Conservation (phyloP, 2,329 filamentous ascomycete genomes). For the Cylindrodendrum hubeiense region DNA sequence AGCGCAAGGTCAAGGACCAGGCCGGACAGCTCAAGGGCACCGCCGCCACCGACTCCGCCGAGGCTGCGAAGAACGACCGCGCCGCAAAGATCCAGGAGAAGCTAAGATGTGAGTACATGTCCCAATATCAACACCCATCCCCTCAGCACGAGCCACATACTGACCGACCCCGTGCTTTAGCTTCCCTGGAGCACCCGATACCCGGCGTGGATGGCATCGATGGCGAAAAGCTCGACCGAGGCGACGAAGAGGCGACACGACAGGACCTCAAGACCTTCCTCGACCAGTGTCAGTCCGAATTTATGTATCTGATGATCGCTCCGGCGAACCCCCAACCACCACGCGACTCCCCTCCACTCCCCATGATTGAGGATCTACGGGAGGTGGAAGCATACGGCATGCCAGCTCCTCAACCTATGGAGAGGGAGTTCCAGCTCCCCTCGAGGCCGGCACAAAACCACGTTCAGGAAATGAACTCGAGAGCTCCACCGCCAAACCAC, state of each 20-base stretch:
- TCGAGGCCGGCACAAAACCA: conserved; percentile 67
- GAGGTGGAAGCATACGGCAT: conserved; percentile 66
- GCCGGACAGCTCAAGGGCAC: conserved; percentile 74
- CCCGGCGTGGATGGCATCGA: conserved; percentile 62
- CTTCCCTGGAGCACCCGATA: conserved; percentile 55
- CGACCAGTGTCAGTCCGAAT: conserved; percentile 74
- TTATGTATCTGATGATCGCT: conserved; percentile 76
- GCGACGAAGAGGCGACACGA: conserved; percentile 64
- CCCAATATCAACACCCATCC: conserved; percentile 23
- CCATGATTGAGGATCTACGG: conserved; percentile 70
- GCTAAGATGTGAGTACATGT: conserved; percentile 59
- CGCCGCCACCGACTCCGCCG: conserved; percentile 51
- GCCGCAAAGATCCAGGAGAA: conserved; percentile 68
- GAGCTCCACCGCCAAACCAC: conserved; percentile 70
- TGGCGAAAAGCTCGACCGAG: conserved; percentile 53
- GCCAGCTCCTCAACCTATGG: conserved; percentile 56
- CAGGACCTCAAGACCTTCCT: conserved; percentile 71
- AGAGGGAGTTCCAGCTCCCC: conserved; percentile 55
- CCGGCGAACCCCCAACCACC: conserved; percentile 75
- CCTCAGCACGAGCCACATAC: conserved; percentile 13
- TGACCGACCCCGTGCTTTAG: conserved; percentile 45
- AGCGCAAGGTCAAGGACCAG: conserved; percentile 88
- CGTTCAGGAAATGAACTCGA: conserved; percentile 63
- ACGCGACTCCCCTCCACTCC: conserved; percentile 71
- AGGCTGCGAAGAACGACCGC: conserved; percentile 64